Base-by-base conservation (phyloP, 345 rosid species). In the Brassica incana region DNA sequence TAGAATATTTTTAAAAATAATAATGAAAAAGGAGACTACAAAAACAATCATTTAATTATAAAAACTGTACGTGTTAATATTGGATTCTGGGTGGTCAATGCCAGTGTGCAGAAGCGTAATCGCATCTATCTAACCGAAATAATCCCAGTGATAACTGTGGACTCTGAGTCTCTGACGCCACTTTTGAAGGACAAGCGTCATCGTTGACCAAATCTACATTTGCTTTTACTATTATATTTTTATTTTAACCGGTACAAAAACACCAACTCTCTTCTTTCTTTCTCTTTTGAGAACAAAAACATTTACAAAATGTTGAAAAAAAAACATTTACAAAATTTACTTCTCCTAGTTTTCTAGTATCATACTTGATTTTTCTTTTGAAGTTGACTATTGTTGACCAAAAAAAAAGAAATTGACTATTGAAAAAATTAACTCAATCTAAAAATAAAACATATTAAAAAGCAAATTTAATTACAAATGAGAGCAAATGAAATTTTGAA, bases 121-220 rank as follows among this genome's bases (percentile, higher is more conserved):
- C 80, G 43, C 79, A 76, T 25, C 79, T 76, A 38, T 40, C 67
- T 15, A 65, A 30, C 45, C 33, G 30, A 66, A 68, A 45, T 23
- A 30, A 45, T 45, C 68, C 45, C 23, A 77, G 59, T 71, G 76
- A 78, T 64, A 65, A 54, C n/a, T 69, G 36, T 38, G 25, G 48
- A 77, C 73, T 27, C 40, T 74, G 33, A 64, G 48, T 8, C 65
- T 25, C 40, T 71, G 58, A 71, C 81, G 81, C 66, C 81, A 71
- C 23, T 5, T 70, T 23, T 35, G 6, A 23, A 63, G 67, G 58
- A 71, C 80, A 63, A 62, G 1, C 35, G 72, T 78, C 76, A 78
- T 78, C 81, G 65, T 78, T 71, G 81, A 54, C 60, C 60, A 54
- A 54, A 15, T 6, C 60, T 16, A 15, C 3, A 54, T 15, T 15